phyloP scores from a whole-genome alignment of 1,284 basidiomycete species.

The Cystobasidiaceae sp. region DNA sequence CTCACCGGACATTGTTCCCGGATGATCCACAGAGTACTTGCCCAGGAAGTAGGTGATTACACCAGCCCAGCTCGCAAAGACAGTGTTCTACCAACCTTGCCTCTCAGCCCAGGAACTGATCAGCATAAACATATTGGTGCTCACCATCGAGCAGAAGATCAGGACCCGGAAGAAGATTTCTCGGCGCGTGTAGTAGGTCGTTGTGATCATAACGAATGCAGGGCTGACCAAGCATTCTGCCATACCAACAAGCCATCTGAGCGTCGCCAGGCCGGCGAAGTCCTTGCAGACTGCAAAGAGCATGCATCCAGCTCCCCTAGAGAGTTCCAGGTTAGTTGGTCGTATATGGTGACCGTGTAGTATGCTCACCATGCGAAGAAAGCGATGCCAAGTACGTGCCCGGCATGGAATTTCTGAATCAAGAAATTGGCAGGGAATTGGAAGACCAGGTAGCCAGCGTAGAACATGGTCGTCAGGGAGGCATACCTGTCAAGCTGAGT shows the following conservation, averaged over 20 bases:
- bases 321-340: background rate
- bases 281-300: slow-evolving; percentile 41
- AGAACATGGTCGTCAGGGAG: slow-evolving; percentile 42
- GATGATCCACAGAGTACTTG: background rate
- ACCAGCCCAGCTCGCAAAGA: background rate
- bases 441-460: slow-evolving; percentile 37
- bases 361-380: slow-evolving; percentile 18
- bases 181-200: slow-evolving; percentile 41
- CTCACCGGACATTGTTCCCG: background rate
- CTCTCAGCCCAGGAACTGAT: background rate
- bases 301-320: slow-evolving; percentile 27
- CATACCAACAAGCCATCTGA: slow-evolving; percentile 41
- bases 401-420: slow-evolving; percentile 39
- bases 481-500: slow-evolving; percentile 33
- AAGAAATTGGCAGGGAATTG: slow-evolving; percentile 37
- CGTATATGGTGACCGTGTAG: background rate
- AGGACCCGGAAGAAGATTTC: slow-evolving; percentile 5
- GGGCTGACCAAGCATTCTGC: slow-evolving; percentile 36
- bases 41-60: slow-evolving; percentile 11
- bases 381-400: slow-evolving; percentile 32
- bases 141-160: background rate
- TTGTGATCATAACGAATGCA: slow-evolving; percentile 13
- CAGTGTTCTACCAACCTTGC: slow-evolving; percentile 6
- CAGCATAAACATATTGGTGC: slow-evolving; percentile 43
- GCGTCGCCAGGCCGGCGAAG: slow-evolving; percentile 38